Base-by-base conservation (phyloP, 495 filamentous ascomycete species). In the Penicillium waksmanii region DNA sequence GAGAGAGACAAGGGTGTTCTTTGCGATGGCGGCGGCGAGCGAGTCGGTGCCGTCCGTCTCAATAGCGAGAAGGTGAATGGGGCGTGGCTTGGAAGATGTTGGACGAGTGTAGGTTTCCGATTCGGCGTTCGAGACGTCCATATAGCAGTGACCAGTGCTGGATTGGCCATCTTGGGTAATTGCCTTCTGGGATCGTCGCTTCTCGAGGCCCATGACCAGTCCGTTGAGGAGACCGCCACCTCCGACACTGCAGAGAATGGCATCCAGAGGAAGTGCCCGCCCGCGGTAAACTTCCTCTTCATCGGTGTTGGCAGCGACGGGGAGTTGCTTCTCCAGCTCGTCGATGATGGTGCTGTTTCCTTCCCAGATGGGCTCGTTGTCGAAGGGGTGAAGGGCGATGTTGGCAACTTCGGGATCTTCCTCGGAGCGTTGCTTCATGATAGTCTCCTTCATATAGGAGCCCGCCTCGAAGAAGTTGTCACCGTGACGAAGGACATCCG, bases 171-270 rank as follows among this genome's bases (percentile, higher is more conserved):
- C 27, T 31, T 31, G 27, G 27, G 27, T 1, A 31, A 31, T 55
- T 17, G 65, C 66, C 17, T 70, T 57, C 13, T 57, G 35, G 33
- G 69, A 62, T 23, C 73, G 75, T 48, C 78, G 73, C 33, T 70
- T 66, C 62, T 90, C 84, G 9, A 97, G 68, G 9, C 91, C 93
- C 69, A 86, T 76, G 69, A 92, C 84, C 7, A 97, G 65, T 1
- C 94, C 94, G 57, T 87, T 88, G 36, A 97, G 79, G 43, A 98
- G 74, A 1, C 95, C 95, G 4, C 95, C 95, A 13, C 95, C 95
- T 11, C 94, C 95, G 47, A 97, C 92, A 61, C 82, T 89, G 70
- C 91, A 96, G 11, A 96, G 81, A 3, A 98, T 73, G 8, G 84
- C 89, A 64, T 92, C 88, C 18, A 88, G 65, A 15, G 63, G 69